Base-by-base conservation (phyloP, 306 rosid species). In the Comarum palustre region DNA sequence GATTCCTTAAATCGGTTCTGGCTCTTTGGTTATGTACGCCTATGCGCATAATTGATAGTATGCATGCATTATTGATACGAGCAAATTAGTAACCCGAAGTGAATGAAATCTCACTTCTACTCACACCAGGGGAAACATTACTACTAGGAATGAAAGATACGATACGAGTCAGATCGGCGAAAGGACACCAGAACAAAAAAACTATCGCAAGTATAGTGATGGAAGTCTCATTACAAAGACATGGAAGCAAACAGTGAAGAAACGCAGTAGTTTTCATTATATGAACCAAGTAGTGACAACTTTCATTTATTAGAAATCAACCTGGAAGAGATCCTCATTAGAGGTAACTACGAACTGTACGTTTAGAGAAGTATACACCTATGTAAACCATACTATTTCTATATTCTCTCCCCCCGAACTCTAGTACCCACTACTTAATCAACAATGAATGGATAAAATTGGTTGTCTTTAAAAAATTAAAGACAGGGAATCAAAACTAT, bases 401-500 rank as follows among this genome's bases (percentile, higher is more conserved):
- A 60, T 32, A 74, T 76, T 54, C 67, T 86, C 73, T 71, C 69
- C 47, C 68, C 74, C 52, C 52, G 25, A 71, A 57, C 80, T 62
- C 82, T 86, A 78, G 71, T 75, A 43, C 45, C 45, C 52, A 61
- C 76, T 41, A 50, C 19, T 73, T 46, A 54, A 76, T 54, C 75
- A 86, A 83, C 90, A 91, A 89, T 84, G 85, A 91, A 91, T 80
- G 82, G 85, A 88, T 83, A 73, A 76, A 76, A 85, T 69, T 57
- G 66, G 69, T 75, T 41, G 62, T 84, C 82, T 84, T 77, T 71
- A 79, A 82, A 58, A 47, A 72, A 43, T 63, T 24, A 63, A 12
- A 60, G 22, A 77, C 75, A 74, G 78, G 72, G 57, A 74, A 73
- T 71, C 75, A 42, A 39, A 62, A 77, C 74, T 68, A 41, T 64